Conservation (phyloP, 176 grass and related monocot species). For the Pontederia paniculata region DNA sequence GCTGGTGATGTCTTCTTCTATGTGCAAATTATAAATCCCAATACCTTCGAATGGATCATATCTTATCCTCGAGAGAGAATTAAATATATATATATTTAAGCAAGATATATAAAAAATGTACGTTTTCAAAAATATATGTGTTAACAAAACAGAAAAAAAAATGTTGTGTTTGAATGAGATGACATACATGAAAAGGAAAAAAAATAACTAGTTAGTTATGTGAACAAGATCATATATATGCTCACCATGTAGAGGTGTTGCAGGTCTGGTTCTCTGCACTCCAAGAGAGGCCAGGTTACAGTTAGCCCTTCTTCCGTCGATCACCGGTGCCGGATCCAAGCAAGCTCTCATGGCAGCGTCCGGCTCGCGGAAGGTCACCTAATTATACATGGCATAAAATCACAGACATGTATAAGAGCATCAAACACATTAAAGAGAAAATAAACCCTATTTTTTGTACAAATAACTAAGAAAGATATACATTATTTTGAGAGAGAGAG, state of each 20-base stretch:
- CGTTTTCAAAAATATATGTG: too few species aligned
- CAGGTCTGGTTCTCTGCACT: slow-evolving; percentile 90
- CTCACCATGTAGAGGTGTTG: slow-evolving; percentile 82
- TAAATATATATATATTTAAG: too few species aligned
- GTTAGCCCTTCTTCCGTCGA: slow-evolving; percentile 90
- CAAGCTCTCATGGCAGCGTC: slow-evolving; percentile 89
- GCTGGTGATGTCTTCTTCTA: too few species aligned
- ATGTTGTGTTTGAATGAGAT: too few species aligned
- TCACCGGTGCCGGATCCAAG: slow-evolving; percentile 87
- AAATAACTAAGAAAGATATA: not conserved
- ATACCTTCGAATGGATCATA: too few species aligned
- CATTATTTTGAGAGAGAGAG: too few species aligned
- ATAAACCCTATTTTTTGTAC: not conserved
- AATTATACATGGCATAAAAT: slow-evolving; percentile 5
- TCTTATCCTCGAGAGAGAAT: too few species aligned
- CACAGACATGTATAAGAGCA: not conserved
- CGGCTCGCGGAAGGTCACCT: slow-evolving; percentile 96
- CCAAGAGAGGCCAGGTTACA: slow-evolving; percentile 96
- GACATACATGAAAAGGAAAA: not conserved
- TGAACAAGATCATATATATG: not conserved
- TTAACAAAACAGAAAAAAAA: too few species aligned
- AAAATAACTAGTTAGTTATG: not conserved
- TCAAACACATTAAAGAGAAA: not conserved
- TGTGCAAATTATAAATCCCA: too few species aligned
- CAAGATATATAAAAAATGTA: too few species aligned